phyloP scores from a whole-genome alignment of 768 basidiomycete species.

The Mycena venus region DNA sequence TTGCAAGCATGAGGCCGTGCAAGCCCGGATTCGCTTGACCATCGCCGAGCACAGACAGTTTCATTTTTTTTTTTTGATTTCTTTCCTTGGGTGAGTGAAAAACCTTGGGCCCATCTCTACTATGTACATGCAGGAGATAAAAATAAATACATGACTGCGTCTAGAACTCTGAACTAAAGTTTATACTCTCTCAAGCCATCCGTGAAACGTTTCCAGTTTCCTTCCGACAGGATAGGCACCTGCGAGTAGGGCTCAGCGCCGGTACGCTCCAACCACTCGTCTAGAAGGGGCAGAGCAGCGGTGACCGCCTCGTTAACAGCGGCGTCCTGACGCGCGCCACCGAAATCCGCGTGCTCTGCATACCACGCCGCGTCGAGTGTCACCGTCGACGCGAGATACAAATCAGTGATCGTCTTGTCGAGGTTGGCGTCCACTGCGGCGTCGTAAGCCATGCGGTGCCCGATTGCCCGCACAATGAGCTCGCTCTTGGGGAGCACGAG shows the following conservation, averaged over 20 bases:
- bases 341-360: constrained; percentile 46
- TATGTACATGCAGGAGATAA: no score
- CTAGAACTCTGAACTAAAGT: not conserved
- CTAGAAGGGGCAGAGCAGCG: constrained; percentile 41
- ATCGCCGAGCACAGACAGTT: no score
- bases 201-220: not conserved
- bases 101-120: no score
- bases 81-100: no score
- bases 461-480: constrained; percentile 55
- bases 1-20: no score
- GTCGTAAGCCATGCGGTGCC: constrained; percentile 61
- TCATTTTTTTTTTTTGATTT: no score
- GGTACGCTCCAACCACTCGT: constrained; percentile 30
- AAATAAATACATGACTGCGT: no score
- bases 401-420: constrained; percentile 45
- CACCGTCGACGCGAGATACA: constrained; percentile 54
- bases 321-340: constrained; percentile 44
- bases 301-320: constrained; percentile 49
- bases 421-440: constrained; percentile 49
- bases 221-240: constrained; percentile 41
- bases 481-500: constrained; percentile 58
- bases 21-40: no score
- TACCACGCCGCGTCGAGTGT: constrained; percentile 57
- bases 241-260: constrained; percentile 31
- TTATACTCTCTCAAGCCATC: constrained; percentile 6